phyloP scores from a whole-genome alignment of 345 rosid genomes.

The Eucalyptus melliodora region DNA sequence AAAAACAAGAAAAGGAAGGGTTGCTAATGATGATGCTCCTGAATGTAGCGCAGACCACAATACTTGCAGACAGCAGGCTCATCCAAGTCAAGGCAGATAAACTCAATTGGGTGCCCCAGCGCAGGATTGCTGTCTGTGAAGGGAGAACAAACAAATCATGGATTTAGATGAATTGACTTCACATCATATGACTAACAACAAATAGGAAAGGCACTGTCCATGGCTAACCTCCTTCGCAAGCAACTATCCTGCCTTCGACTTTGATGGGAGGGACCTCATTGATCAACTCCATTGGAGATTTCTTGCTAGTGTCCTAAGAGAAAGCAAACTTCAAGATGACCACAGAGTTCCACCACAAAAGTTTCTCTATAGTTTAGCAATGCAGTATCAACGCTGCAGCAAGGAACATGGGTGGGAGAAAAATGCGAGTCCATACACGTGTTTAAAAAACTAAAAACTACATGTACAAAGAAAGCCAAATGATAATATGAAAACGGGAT shows the following conservation, averaged over 20 bases:
- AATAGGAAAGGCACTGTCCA: neutral
- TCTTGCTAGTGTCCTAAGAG: conserved; percentile 68
- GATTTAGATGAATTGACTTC: neutral
- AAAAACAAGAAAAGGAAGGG: neutral
- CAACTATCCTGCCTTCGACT: conserved; percentile 91
- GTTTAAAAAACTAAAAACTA: neutral
- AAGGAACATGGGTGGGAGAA: neutral
- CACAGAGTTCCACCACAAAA: neutral
- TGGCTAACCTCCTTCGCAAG: conserved; percentile 91
- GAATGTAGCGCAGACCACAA: conserved; percentile 86
- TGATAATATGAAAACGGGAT: neutral
- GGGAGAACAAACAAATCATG: neutral
- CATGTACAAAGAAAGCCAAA: neutral
- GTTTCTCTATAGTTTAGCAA: neutral
- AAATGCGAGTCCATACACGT: neutral
- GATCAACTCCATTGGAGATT: conserved; percentile 98
- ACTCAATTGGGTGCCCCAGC: conserved; percentile 95
- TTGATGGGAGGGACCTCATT: conserved; percentile 95
- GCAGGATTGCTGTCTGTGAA: conserved; percentile 64
- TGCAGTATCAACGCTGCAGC: neutral
- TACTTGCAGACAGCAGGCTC: conserved; percentile 97
- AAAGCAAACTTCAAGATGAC: neutral
- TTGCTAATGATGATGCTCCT: conserved; percentile 83
- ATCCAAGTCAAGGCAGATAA: conserved; percentile 80
- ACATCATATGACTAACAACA: neutral